These are phyloP conservation scores for Ceratobasidium sp. DNA, from an alignment of 1,284 basidiomycete species.

Conservation along the genomic window DNA sequence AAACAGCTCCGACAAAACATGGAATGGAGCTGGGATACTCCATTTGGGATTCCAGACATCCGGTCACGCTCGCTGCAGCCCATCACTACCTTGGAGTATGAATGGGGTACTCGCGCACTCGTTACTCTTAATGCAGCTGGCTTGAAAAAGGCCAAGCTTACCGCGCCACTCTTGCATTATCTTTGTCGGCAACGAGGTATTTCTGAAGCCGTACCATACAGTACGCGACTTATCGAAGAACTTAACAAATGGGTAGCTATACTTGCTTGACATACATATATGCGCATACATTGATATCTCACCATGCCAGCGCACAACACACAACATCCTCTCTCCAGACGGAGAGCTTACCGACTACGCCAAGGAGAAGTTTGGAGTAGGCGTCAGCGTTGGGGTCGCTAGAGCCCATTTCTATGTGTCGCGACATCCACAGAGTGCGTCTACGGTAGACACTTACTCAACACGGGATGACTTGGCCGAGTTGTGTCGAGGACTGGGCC, in stretches of 20 bases:
- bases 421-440: not conserved
- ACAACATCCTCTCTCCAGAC: not conserved
- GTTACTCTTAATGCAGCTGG: not conserved
- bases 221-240: not conserved
- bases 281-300: not conserved
- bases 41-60: not conserved
- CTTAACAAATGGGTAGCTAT: not conserved
- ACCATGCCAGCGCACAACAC: not conserved
- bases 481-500: not conserved
- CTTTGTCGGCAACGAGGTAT: slow-evolving; percentile 9
- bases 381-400: not conserved
- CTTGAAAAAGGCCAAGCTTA: slow-evolving; percentile 9
- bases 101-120: slow-evolving; percentile 5
- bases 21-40: not conserved
- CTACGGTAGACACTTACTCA: not conserved
- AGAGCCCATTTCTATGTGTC: slow-evolving; percentile 10
- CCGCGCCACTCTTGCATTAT: slow-evolving; percentile 2
- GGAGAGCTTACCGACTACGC: not conserved
- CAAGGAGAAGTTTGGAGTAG: not conserved
- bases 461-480: not conserved
- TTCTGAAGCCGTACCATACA: not conserved
- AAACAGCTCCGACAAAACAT: slow-evolving; percentile 10
- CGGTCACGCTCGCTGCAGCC: not conserved
- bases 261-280: not conserved
- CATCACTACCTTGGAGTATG: not conserved